Conservation (phyloP, 345 rosid species). For the Rhodamnia rubescens region DNA sequence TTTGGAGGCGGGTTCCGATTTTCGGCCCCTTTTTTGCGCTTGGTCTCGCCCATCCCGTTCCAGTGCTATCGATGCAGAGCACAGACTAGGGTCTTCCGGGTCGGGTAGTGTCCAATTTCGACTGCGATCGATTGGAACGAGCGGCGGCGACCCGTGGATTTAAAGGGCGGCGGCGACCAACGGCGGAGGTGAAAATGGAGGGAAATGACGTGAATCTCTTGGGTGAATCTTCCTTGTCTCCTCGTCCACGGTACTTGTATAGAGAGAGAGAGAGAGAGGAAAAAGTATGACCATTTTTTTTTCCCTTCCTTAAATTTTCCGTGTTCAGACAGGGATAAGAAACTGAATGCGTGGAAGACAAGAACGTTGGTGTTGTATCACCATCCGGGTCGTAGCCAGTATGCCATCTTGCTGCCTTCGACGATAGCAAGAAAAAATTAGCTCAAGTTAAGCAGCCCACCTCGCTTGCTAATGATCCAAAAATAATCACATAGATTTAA, state of each 20-base stretch:
- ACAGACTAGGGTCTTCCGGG: not conserved
- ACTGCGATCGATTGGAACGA: not conserved
- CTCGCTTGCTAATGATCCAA: too few relatives aligned
- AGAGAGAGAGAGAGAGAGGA: not conserved
- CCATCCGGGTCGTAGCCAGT: not conserved
- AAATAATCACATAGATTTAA: too few relatives aligned
- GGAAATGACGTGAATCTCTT: not conserved
- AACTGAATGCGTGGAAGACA: not conserved
- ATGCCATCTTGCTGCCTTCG: too few relatives aligned
- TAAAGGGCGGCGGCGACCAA: not conserved
- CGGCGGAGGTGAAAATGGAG: not conserved
- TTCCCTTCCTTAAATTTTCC: not conserved
- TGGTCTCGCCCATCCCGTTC: slow-evolving; percentile 14
- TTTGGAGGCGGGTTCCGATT: slow-evolving; percentile 15
- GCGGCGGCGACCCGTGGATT: not conserved
- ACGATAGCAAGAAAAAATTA: too few relatives aligned
- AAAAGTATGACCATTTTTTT: not conserved
- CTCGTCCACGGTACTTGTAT: not conserved
- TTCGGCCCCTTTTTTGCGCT: slow-evolving; percentile 37
- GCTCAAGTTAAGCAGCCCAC: too few relatives aligned
- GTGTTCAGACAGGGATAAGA: not conserved
- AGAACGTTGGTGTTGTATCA: not conserved
- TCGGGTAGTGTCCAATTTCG: not conserved
- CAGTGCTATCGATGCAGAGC: not conserved
- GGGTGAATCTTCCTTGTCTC: not conserved